Evolutionary conservation across 202 grass and related monocot genomes (phyloP), one percentile per base, ranked within the genome.

Genomic region (Carex sylvatica): DNA sequence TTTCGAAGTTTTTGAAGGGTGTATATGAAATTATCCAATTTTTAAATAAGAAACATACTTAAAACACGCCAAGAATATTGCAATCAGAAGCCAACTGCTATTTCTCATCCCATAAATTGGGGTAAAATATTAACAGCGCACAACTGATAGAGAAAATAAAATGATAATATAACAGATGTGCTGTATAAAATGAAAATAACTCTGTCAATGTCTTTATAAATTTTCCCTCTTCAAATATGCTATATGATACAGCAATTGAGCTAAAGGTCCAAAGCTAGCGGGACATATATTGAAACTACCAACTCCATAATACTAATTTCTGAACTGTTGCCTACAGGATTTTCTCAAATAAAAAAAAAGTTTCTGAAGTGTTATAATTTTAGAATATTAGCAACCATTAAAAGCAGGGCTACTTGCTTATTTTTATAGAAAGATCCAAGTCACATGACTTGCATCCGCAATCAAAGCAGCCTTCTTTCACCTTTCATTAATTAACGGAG

Each of bases 41-140:
- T 46, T 46, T 46, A 46, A 46, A 46, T 46, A 10, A 46, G 42
- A 44, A 35, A 77, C 2, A 12, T 12, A 77, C 5, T 20, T 19
- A 59, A 53, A 62, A 35, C 4, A 58, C 2, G 60, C 59, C 20
- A 65, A 80, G 56, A 80, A 65, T 36, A 49, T 80, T 65, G 52
- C 19, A 80, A 80, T 49, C 5, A 28, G 78, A 63, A 65, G 78
- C 33, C 59, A 80, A 80, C 5, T 80, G 40, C 78, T 60, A 80
- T 49, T 80, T 65, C 36, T 65, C 59, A 80, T 80, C 6, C 78
- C 74, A 19, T 52, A 77, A 53, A 77, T 58, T 77, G 52, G 9
- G 42, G 42, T 46, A 46, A 44, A 42, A 44, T 46, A 46, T 46
- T 46, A 9, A 46, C 42, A 46, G 9, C 8, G 9, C 7, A 46